Evolutionary conservation across 148 eudicot genomes (phyloP).

Genomic region (Camellia lanceoleosa): DNA sequence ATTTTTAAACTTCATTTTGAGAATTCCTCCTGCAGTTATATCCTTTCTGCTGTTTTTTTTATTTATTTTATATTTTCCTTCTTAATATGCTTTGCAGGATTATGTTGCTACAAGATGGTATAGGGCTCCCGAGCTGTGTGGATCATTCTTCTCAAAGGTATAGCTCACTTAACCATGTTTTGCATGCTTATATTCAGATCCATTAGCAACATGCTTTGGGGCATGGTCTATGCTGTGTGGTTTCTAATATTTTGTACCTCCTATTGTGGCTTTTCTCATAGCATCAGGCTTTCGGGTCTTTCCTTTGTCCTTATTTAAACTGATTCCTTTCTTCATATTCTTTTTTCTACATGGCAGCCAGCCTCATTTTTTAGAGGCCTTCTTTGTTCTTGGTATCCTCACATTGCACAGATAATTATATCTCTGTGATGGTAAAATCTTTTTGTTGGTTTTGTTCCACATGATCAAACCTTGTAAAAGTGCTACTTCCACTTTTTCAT

Average conservation of each 20-base stretch:
- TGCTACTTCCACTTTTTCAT: background rate
- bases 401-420: background rate
- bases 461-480: background rate
- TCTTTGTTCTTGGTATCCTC: background rate
- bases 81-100: conserved; percentile 45
- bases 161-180: background rate
- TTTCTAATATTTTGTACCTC: background rate
- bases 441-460: background rate
- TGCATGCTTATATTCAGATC: background rate
- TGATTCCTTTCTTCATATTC: background rate
- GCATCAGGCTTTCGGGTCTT: background rate
- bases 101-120: conserved; percentile 98
- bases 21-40: background rate
- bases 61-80: background rate
- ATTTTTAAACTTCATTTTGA: conserved; percentile 1
- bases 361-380: background rate
- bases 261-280: conserved; percentile 2
- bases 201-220: background rate
- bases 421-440: background rate
- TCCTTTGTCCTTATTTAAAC: background rate
- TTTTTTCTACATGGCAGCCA: background rate
- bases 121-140: conserved; percentile 95
- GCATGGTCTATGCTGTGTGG: background rate
- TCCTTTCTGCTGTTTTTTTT: background rate
- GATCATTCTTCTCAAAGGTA: conserved; percentile 77